These are phyloP conservation scores for Globisporangium spinosum DNA, from an alignment of 352 stramenopile species.

Conservation along the genomic window DNA sequence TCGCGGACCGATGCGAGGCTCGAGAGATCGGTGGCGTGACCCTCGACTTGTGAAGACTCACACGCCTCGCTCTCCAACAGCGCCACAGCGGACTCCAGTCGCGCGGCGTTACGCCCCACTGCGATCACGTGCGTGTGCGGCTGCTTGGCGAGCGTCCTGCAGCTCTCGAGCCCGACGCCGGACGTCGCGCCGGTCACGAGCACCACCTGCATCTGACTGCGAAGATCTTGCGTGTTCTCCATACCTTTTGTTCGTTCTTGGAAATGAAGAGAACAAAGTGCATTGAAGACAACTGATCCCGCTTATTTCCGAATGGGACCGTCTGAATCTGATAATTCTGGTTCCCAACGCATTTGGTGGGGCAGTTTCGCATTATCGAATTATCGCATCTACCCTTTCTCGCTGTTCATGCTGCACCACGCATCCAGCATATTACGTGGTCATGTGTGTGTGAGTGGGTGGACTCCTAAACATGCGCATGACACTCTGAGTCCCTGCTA, in stretches of 20 bases:
- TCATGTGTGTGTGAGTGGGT: neutral
- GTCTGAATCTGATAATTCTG: neutral
- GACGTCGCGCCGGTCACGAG: conserved; percentile 34
- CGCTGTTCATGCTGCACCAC: neutral
- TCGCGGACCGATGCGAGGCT: conserved; percentile 25
- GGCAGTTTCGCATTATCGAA: neutral
- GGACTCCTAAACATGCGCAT: neutral
- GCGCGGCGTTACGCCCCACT: conserved; percentile 21
- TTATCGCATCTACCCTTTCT: neutral
- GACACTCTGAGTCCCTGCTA: neutral
- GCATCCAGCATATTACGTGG: too few species aligned
- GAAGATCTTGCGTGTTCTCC: neutral
- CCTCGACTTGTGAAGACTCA: conserved; percentile 15
- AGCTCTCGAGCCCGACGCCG: conserved; percentile 33
- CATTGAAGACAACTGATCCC: neutral
- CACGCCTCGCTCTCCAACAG: conserved; percentile 16
- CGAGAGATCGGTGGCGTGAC: conserved; percentile 22
- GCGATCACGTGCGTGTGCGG: conserved; percentile 24
- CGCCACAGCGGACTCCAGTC: conserved; percentile 23
- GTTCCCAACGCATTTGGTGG: neutral
- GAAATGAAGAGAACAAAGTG: neutral
- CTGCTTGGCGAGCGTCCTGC: conserved; percentile 20
- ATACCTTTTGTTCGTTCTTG: neutral
- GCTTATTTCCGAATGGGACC: neutral
- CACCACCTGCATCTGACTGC: conserved; percentile 16